Evolutionary conservation across 1,284 basidiomycete genomes (phyloP).

Genomic region (Cerioporus squamosus): DNA sequence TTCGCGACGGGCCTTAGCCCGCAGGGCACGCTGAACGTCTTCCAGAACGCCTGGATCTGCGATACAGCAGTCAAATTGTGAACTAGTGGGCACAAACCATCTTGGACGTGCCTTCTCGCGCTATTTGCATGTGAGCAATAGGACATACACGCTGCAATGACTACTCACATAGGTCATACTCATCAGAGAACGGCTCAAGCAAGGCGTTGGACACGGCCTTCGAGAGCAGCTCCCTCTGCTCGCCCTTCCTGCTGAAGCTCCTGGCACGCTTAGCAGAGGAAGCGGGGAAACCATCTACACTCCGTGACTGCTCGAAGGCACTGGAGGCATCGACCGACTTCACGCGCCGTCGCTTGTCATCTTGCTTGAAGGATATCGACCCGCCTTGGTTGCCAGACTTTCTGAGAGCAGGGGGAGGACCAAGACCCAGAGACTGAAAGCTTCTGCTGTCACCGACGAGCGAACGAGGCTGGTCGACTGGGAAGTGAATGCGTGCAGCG

Average conservation of each 20-base stretch:
- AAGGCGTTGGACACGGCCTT: constrained; percentile 19
- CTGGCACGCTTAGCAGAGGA: constrained; percentile 23
- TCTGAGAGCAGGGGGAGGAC: constrained; percentile 30
- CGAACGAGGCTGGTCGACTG: constrained; percentile 23
- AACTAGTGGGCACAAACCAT: neutral
- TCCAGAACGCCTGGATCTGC: constrained; percentile 74
- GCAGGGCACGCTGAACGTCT: constrained; percentile 74
- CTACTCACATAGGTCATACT: constrained; percentile 71
- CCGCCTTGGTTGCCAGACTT: constrained; percentile 19
- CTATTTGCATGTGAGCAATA: constrained; percentile 36
- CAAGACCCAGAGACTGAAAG: constrained; percentile 31
- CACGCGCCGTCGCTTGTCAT: constrained; percentile 36
- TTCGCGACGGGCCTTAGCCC: constrained; percentile 71
- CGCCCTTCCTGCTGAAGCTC: constrained; percentile 19
- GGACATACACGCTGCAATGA: neutral
- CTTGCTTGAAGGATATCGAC: constrained; percentile 13
- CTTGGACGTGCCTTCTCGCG: constrained; percentile 62
- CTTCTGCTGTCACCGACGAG: constrained; percentile 16
- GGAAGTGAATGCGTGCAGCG: constrained; percentile 33
- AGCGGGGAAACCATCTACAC: constrained; percentile 11
- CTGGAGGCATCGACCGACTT: constrained; percentile 31
- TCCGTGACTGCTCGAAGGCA: constrained; percentile 15
- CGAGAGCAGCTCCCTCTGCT: constrained; percentile 16
- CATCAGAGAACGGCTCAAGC: constrained; percentile 57
- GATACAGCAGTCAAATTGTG: constrained; percentile 15